Evolutionary conservation across 2,329 filamentous ascomycete species (phyloP).

Genomic region (Colletotrichum siamense): DNA sequence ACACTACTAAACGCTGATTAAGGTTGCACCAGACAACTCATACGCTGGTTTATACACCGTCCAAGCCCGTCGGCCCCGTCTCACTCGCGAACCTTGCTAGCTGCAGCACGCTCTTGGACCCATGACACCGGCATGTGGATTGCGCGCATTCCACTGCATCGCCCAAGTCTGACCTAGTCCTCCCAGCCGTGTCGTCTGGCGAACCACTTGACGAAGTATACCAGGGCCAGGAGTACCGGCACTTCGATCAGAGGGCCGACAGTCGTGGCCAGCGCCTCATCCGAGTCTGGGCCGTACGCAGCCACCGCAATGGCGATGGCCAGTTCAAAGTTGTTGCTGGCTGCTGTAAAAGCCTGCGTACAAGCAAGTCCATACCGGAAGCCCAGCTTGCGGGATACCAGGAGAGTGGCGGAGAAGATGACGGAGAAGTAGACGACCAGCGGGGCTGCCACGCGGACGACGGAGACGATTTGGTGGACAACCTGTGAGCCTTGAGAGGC

Average conservation of each 20-base stretch:
- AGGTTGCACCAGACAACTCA: not conserved
- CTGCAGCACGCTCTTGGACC: not conserved
- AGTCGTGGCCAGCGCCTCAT: slow-evolving; percentile 82
- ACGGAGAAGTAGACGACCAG: slow-evolving; percentile 81
- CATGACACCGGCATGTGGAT: slow-evolving; percentile 10
- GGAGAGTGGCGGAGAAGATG: slow-evolving; percentile 75
- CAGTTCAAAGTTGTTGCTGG: slow-evolving; percentile 93
- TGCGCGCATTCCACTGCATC: not conserved
- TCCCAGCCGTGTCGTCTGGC: slow-evolving; percentile 61
- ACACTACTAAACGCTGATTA: not conserved
- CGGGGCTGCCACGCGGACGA: slow-evolving; percentile 81
- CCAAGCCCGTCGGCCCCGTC: not conserved
- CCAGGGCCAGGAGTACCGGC: slow-evolving; percentile 77
- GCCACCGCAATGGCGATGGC: slow-evolving; percentile 89
- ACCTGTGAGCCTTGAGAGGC: slow-evolving; percentile 80
- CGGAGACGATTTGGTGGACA: slow-evolving; percentile 82
- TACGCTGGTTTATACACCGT: not conserved
- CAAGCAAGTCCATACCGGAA: slow-evolving; percentile 74
- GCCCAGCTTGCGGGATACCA: slow-evolving; percentile 66
- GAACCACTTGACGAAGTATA: slow-evolving; percentile 73
- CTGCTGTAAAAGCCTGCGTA: slow-evolving; percentile 87
- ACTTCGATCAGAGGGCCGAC: slow-evolving; percentile 89
- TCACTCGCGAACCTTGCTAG: slow-evolving; percentile 1
- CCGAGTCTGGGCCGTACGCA: slow-evolving; percentile 77
- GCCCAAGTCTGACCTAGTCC: slow-evolving; percentile 26